phyloP scores from a whole-genome alignment of 352 stramenopile species.

The Phytophthora cactorum region DNA sequence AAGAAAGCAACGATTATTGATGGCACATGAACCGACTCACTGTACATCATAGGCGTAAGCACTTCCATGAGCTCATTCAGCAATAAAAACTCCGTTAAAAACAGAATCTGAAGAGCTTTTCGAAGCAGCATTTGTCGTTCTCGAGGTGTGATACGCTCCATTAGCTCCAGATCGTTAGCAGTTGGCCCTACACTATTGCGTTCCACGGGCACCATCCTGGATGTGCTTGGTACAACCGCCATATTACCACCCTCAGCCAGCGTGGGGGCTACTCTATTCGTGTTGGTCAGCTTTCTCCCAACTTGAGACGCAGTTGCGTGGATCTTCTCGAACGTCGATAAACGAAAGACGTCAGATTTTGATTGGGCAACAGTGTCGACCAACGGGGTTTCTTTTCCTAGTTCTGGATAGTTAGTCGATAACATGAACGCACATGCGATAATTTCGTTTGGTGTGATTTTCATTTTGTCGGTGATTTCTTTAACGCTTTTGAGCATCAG shows the following conservation, averaged over 20 bases:
- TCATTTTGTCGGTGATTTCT: conserved; percentile 15
- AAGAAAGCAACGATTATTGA: neutral
- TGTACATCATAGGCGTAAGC: conserved; percentile 35
- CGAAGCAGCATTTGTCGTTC: conserved; percentile 18
- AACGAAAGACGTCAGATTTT: conserved; percentile 11
- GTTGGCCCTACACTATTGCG: neutral
- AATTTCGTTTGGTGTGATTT: conserved; percentile 5
- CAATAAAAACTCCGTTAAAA: conserved; percentile 40
- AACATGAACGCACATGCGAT: conserved; percentile 11
- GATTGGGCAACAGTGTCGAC: neutral
- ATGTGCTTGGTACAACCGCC: neutral
- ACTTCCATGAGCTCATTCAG: conserved; percentile 45
- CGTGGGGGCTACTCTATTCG: neutral
- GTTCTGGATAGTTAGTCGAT: conserved; percentile 9
- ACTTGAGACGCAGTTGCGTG: neutral
- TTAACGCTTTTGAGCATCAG: conserved; percentile 23
- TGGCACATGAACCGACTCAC: conserved; percentile 13
- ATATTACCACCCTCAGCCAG: neutral
- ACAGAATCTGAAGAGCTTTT: conserved; percentile 34
- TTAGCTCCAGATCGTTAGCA: neutral
- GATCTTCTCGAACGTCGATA: conserved; percentile 8
- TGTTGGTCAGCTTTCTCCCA: neutral
- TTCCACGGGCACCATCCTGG: neutral
- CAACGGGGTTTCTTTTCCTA: neutral
- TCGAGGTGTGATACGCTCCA: conserved; percentile 1